A percentile compares a stretch with the other conserved stretches of the same genome.
Conservation (phyloP, 2,329 filamentous ascomycete genomes). For the Zalaria obscura region DNA sequence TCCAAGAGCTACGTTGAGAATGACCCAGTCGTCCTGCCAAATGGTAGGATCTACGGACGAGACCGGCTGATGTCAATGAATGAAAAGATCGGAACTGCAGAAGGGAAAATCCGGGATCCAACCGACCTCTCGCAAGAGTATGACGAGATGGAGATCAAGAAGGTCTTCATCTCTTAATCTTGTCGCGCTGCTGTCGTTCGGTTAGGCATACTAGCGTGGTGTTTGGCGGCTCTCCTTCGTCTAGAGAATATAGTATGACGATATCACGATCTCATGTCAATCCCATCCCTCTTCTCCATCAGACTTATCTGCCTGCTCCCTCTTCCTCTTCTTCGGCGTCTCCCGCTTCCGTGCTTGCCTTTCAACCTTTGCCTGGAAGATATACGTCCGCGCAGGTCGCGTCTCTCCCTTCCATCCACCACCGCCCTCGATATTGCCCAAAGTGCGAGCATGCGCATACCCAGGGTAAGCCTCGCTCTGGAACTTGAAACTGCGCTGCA, state of each 20-base stretch:
- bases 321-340: slow-evolving; percentile 10
- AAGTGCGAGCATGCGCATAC: slow-evolving; percentile 59
- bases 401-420: slow-evolving; percentile 36
- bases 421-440: slow-evolving; percentile 40
- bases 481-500: slow-evolving; percentile 58
- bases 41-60: slow-evolving; percentile 71
- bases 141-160: slow-evolving; percentile 50
- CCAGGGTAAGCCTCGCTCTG: slow-evolving; percentile 53
- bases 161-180: slow-evolving; percentile 72
- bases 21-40: slow-evolving; percentile 76
- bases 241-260: slow-evolving; percentile 12
- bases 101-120: slow-evolving; percentile 61
- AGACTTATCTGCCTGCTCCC: slow-evolving; percentile 6
- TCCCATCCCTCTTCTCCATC: neutral
- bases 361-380: slow-evolving; percentile 25
- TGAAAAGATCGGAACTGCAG: slow-evolving; percentile 57
- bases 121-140: slow-evolving; percentile 51
- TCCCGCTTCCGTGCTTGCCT: neutral
- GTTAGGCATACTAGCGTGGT: neutral
- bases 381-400: slow-evolving; percentile 29
- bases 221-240: slow-evolving; percentile 6
- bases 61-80: slow-evolving; percentile 62
- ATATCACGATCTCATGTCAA: neutral
- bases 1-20: slow-evolving; percentile 85
- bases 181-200: neutral